Evolutionary conservation across 306 rosid species (phyloP).

Genomic region (Cucurbita argyrosperma): DNA sequence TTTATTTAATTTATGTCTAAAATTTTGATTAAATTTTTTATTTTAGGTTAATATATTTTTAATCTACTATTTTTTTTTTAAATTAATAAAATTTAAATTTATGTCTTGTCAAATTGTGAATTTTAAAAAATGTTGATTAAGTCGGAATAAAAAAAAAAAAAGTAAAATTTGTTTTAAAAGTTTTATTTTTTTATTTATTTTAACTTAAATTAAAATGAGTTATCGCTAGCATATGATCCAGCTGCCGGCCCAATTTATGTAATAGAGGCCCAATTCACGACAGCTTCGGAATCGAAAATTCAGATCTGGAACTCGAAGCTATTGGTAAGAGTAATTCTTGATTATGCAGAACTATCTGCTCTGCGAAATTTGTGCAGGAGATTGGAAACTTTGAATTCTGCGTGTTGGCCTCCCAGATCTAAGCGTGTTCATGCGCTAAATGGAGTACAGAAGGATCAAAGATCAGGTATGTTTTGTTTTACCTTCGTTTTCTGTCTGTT

Average conservation of each 20-base stretch:
- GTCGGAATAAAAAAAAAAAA: too few species aligned
- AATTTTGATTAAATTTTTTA: too few species aligned
- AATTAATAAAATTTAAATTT: too few species aligned
- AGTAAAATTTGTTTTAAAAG: too few species aligned
- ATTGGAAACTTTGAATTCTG: not conserved
- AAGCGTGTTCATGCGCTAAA: conserved; percentile 8
- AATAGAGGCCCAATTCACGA: not conserved
- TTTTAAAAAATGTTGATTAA: too few species aligned
- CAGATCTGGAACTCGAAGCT: not conserved
- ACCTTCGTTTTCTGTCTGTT: not conserved
- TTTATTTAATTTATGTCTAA: too few species aligned
- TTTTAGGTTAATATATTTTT: too few species aligned
- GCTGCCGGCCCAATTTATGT: not conserved
- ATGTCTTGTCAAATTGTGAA: too few species aligned
- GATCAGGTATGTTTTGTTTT: conserved; percentile 30
- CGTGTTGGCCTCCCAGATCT: conserved; percentile 3
- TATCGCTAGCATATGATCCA: not conserved
- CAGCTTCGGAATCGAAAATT: not conserved
- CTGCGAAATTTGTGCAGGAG: not conserved
- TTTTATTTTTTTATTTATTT: too few species aligned
- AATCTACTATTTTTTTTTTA: too few species aligned
- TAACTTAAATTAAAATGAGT: too few species aligned
- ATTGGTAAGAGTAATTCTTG: not conserved
- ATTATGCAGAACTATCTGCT: not conserved
- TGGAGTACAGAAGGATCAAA: conserved; percentile 83